Conservation (phyloP, 2,329 filamentous ascomycete genomes). For the Clonostachys rhizophaga region DNA sequence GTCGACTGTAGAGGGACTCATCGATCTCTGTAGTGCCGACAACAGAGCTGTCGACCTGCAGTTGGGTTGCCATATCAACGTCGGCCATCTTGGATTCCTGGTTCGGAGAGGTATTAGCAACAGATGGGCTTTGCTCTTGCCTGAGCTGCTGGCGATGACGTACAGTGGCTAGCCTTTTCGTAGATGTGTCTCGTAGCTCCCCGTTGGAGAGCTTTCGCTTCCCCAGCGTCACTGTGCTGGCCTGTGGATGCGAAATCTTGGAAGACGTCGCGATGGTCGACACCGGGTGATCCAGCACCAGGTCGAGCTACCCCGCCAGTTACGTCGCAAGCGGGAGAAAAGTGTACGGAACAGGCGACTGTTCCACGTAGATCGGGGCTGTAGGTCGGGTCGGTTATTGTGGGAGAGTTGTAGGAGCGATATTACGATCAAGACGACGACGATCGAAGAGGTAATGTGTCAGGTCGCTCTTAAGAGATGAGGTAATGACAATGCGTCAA, state of each 20-base stretch:
- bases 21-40: slow-evolving; percentile 58
- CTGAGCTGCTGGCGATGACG: not conserved
- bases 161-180: slow-evolving; percentile 1
- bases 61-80: slow-evolving; percentile 58
- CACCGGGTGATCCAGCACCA: slow-evolving; percentile 18
- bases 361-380: not conserved
- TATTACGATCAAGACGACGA: too few species aligned
- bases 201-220: slow-evolving; percentile 64
- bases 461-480: too few species aligned
- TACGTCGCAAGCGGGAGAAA: not conserved
- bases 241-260: slow-evolving; percentile 24
- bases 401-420: not conserved
- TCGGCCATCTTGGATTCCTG: slow-evolving; percentile 50
- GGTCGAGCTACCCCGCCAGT: slow-evolving; percentile 29
- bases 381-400: not conserved
- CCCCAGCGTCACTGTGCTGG: slow-evolving; percentile 48
- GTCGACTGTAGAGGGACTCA: slow-evolving; percentile 69
- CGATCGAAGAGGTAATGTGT: too few species aligned
- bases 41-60: slow-evolving; percentile 61
- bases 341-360: too few species aligned
- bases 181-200: slow-evolving; percentile 35
- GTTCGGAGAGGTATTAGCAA: slow-evolving; percentile 1
- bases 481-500: too few species aligned
- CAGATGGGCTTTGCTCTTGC: too few species aligned
- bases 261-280: slow-evolving; percentile 11